phyloP scores from a whole-genome alignment of 805 yeast species.

The Schizosaccharomyces octosporus region DNA sequence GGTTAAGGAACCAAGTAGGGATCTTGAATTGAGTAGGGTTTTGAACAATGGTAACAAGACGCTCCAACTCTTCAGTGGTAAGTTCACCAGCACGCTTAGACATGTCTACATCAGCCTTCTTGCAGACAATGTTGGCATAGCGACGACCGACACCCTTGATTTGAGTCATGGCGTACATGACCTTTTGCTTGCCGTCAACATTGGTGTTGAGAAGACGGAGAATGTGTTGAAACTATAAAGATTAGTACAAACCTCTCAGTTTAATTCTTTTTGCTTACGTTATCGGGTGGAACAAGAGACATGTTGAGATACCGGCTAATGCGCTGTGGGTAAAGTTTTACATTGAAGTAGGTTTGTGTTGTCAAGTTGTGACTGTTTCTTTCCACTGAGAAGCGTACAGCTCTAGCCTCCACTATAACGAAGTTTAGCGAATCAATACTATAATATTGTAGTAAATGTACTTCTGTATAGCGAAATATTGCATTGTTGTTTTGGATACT shows the following conservation, averaged over 20 bases:
- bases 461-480: too few relatives aligned
- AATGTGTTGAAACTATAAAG: conserved; percentile 74
- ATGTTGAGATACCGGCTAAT: not conserved
- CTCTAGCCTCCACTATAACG: too few relatives aligned
- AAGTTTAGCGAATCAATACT: too few relatives aligned
- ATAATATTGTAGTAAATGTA: too few relatives aligned
- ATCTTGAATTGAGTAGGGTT: conserved; percentile 98
- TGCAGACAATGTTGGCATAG: conserved; percentile 98
- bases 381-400: not conserved
- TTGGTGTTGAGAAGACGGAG: conserved; percentile 99
- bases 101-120: conserved; percentile 98
- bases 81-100: conserved; percentile 99
- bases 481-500: too few relatives aligned
- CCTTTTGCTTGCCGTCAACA: conserved; percentile 99
- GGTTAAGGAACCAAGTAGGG: conserved; percentile 99
- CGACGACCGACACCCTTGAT: conserved; percentile 99
- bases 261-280: not conserved
- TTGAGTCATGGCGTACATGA: conserved; percentile 98
- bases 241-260: not conserved
- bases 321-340: not conserved
- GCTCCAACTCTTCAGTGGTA: conserved; percentile 99
- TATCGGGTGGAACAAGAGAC: not conserved
- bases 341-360: not conserved
- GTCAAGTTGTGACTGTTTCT: not conserved
- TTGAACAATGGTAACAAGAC: conserved; percentile 98